Evolutionary conservation across 805 yeast species (phyloP).

Genomic region (Lipomyces spencermartinsiae): DNA sequence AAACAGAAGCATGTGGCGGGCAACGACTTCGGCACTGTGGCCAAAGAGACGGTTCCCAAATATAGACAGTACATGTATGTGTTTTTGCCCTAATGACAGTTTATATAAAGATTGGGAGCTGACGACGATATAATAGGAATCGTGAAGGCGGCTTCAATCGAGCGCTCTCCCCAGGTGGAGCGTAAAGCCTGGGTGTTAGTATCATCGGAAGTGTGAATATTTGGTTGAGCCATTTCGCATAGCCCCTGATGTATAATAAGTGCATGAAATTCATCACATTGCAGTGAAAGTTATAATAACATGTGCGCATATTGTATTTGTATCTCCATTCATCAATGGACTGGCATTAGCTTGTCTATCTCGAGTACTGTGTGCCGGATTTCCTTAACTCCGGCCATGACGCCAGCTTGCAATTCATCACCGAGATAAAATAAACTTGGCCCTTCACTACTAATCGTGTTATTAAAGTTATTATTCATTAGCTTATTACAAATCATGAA

Average conservation of each 20-base stretch:
- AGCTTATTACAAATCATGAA: neutral
- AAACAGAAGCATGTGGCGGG: slow-evolving; percentile 52
- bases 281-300: neutral
- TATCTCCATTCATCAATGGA: too few relatives aligned
- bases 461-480: neutral
- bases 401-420: neutral
- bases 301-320: neutral
- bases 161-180: neutral
- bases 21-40: slow-evolving; percentile 47
- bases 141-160: slow-evolving; percentile 32
- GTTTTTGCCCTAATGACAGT: neutral
- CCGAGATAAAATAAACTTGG: neutral
- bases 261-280: neutral
- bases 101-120: neutral
- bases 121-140: slow-evolving; percentile 19
- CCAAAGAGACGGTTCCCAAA: slow-evolving; percentile 43
- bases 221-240: neutral
- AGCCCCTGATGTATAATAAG: neutral
- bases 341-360: too few relatives aligned
- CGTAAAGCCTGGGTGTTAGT: neutral
- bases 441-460: neutral
- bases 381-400: neutral
- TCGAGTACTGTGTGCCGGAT: neutral
- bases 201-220: too few relatives aligned
- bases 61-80: slow-evolving; percentile 51